Evolutionary conservation across 768 basidiomycete species (phyloP), one percentile per base, ranked within the genome.

Genomic region (Kwoniella heveanensis): DNA sequence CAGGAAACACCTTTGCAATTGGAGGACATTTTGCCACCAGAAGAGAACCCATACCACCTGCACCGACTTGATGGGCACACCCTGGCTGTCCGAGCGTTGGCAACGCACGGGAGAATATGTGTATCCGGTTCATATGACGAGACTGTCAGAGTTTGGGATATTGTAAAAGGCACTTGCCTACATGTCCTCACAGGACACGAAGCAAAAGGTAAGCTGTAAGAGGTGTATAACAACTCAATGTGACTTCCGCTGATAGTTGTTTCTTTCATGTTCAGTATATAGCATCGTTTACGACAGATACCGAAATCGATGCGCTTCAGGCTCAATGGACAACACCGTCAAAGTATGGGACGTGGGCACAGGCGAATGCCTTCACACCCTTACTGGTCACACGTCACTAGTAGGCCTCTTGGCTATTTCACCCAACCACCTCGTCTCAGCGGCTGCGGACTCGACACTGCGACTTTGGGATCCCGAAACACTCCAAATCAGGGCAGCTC

Each of bases 311-410:
- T 92, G 92, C 26, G 93, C 91, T 69, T 98, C 96, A 1, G 95
- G 95, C 8, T 97, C 94, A 3, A 95, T 97, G 94, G 95, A 98
- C 79, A 90, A 92, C 50, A 94, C 92, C 1, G 94, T 98, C 66
- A 90, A 91, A 53, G 87, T 99, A 36, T 99, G 95, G 95, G 89
- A 90, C 70, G 83, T 95, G 36, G 85, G 84, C 54, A 91, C 85
- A 1, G 95, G 95, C 0, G 84, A 88, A 73, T 90, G 88, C 63
- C 84, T 88, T 30, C 87, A 91, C 73, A 87, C 87, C 2, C 83
- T 98, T 24, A 87, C 88, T 4, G 95, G 95, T 0, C 95, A 99
- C 74, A 92, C 90, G 0, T 95, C 92, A 2, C 87, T 99, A 53
- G 95, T 99, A 47, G 96, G 96, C 10, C 84, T 99, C 0, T 85